Percentiles rank a stretch among this genome's conserved stretches.
Evolutionary conservation across 2,329 filamentous ascomycete species (phyloP).

Genomic region (Rachicladosporium sp.): DNA sequence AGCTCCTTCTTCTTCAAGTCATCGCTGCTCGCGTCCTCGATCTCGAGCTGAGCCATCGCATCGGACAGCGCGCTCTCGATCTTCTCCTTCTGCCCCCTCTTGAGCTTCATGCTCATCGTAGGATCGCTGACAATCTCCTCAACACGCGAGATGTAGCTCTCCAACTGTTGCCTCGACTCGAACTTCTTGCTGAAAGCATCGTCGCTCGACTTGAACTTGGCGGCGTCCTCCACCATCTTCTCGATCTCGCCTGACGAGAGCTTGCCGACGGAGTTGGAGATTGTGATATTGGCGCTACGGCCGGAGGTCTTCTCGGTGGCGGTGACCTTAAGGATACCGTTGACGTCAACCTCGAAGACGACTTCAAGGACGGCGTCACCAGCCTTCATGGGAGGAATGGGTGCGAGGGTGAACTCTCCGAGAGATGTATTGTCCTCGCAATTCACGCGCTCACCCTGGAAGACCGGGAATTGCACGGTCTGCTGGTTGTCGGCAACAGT

Average conservation of each 20-base stretch:
- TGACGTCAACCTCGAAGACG: constrained; percentile 99
- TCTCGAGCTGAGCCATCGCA: constrained; percentile 93
- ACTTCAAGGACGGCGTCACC: constrained; percentile 95
- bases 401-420: constrained; percentile 80
- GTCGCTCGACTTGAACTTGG: constrained; percentile 97
- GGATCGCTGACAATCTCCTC: constrained; percentile 99
- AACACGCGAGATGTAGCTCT: constrained; percentile 96
- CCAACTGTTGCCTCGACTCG: constrained; percentile 97
- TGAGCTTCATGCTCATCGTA: constrained; percentile 88
- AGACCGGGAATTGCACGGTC: constrained; percentile 72
- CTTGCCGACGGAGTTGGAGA: constrained; percentile 98
- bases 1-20: constrained; percentile 99
- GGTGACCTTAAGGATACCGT: constrained; percentile 93
- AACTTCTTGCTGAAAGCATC: constrained; percentile 99
- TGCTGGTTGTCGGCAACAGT: constrained; percentile 64
- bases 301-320: constrained; percentile 98
- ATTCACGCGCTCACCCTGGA: constrained; percentile 93
- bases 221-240: constrained; percentile 93
- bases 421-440: constrained; percentile 97
- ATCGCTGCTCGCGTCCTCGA: constrained; percentile 81
- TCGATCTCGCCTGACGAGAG: constrained; percentile 90
- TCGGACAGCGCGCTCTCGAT: constrained; percentile 95
- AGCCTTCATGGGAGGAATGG: constrained; percentile 69
- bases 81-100: constrained; percentile 99
- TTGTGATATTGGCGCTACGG: constrained; percentile 97